phyloP scores from a whole-genome alignment of 495 filamentous ascomycete genomes.

The Bacidia gigantensis region DNA sequence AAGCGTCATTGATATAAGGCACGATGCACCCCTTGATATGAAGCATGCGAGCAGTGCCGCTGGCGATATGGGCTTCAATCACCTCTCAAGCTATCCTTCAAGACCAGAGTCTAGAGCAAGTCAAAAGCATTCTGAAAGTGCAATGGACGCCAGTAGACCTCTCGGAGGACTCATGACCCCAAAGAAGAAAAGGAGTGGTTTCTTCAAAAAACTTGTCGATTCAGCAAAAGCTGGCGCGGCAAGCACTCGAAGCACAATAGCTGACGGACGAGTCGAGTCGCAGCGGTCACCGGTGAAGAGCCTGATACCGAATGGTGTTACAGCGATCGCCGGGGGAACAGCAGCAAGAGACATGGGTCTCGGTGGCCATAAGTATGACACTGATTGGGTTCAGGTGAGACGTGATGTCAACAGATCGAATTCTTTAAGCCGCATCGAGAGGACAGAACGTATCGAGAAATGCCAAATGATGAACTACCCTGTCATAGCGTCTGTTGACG shows the following conservation, averaged over 20 bases:
- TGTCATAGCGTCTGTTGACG: slow-evolving; percentile 76
- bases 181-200: slow-evolving; percentile 81
- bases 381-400: slow-evolving; percentile 92
- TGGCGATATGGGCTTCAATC: slow-evolving; percentile 54
- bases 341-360: slow-evolving; percentile 54
- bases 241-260: slow-evolving; percentile 74
- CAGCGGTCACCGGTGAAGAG: slow-evolving; percentile 37
- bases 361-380: slow-evolving; percentile 32
- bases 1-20: slow-evolving; percentile 41
- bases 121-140: slow-evolving; percentile 31
- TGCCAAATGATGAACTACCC: slow-evolving; percentile 91
- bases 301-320: slow-evolving; percentile 34
- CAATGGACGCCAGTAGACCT: slow-evolving; percentile 35
- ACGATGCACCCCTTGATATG: slow-evolving; percentile 29
- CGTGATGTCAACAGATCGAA: slow-evolving; percentile 92
- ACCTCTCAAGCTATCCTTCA: slow-evolving; percentile 75
- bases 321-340: slow-evolving; percentile 39
- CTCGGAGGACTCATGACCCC: slow-evolving; percentile 76
- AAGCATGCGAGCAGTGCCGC: slow-evolving; percentile 28
- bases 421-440: slow-evolving; percentile 77
- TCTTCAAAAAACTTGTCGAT: slow-evolving; percentile 93
- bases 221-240: slow-evolving; percentile 89
- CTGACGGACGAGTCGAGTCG: slow-evolving; percentile 41
- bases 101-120: slow-evolving; percentile 35
- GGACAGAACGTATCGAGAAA: slow-evolving; percentile 71